Conservation (phyloP, 495 filamentous ascomycete species). For the Penicillium samsonianum region DNA sequence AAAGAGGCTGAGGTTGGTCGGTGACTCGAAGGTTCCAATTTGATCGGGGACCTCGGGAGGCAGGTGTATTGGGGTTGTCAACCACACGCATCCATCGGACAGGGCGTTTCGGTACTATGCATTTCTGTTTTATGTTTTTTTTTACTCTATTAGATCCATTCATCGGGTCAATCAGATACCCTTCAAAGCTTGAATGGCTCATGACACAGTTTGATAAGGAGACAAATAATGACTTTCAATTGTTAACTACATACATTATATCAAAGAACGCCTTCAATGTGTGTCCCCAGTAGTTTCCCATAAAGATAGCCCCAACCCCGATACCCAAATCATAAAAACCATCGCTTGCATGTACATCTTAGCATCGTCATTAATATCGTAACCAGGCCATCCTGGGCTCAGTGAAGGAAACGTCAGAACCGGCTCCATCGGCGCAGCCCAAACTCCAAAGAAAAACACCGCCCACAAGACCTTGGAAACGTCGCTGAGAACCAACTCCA, state of each 20-base stretch:
- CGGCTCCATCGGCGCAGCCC: constrained; percentile 26
- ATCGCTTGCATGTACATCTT: constrained; percentile 51
- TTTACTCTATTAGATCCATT: constrained; percentile 8
- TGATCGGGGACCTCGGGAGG: not conserved
- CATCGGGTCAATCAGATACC: constrained; percentile 29
- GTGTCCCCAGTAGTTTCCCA: constrained; percentile 19
- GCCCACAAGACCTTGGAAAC: constrained; percentile 26
- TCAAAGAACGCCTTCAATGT: constrained; percentile 26
- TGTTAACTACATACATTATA: constrained; percentile 26
- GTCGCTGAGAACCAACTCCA: constrained; percentile 23
- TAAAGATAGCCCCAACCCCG: constrained; percentile 25
- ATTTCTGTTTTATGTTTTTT: constrained; percentile 11
- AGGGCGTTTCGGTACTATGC: constrained; percentile 22
- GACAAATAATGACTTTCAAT: constrained; percentile 30
- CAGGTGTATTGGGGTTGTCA: not conserved
- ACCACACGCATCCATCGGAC: constrained; percentile 1
- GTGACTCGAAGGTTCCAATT: not conserved
- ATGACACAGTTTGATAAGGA: constrained; percentile 10
- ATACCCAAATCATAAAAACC: constrained; percentile 38
- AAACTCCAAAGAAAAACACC: constrained; percentile 38
- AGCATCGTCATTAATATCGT: constrained; percentile 49
- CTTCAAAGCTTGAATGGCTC: constrained; percentile 12
- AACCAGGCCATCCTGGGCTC: constrained; percentile 38
- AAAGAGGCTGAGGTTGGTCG: not conserved
- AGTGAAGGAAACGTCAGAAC: constrained; percentile 33